Evolutionary conservation across 768 basidiomycete genomes (phyloP), one percentile per base, ranked within the genome.

Genomic region (Chalciporus piperatus): DNA sequence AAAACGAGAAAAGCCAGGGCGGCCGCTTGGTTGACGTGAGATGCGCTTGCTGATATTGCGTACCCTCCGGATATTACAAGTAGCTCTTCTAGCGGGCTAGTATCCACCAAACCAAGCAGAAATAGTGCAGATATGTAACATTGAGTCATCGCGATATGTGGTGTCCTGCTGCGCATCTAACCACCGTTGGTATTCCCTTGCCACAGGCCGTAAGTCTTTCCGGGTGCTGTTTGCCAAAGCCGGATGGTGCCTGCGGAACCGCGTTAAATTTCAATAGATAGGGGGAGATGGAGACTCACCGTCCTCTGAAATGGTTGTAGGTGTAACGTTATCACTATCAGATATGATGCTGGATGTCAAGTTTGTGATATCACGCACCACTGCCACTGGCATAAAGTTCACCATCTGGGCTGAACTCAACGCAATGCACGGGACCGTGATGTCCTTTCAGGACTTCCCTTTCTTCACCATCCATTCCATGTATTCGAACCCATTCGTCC

Each of bases 321-420:
- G 41, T 9, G 14, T 27, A 41, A 54, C 27, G 50, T 52, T 20
- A 56, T 47, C 14, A 14, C 22, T n/a, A 41, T 58, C 41, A 61
- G 56, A 50, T 48, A 43, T 30, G 30, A 38, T 25, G 47, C 13
- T 11, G 10, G 9, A 45, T 50, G 43, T 47, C 48, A 40, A 44
- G 56, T 14, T 40, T 53, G 51, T 17, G 38, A 50, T 37, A 35
- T 47, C 20, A 82, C 90, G 75, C 69, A 87, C 96, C 96, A 61
- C 92, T 95, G 45, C 96, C 97, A 62, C 91, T 94, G 32, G 96
- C 96, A 68, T 92, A 98, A 77, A 97, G 82, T 75, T 98, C 97
- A 20, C 96, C 96, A 66, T 98, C 96, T 1, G 96, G 96, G 64
- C 89, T 92, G 70, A 87, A 96, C 61, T 90, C 87, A 42, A 96